These are phyloP conservation scores for Fusarium sp. DNA, from an alignment of 2,329 filamentous ascomycete species.

Conservation along the genomic window DNA sequence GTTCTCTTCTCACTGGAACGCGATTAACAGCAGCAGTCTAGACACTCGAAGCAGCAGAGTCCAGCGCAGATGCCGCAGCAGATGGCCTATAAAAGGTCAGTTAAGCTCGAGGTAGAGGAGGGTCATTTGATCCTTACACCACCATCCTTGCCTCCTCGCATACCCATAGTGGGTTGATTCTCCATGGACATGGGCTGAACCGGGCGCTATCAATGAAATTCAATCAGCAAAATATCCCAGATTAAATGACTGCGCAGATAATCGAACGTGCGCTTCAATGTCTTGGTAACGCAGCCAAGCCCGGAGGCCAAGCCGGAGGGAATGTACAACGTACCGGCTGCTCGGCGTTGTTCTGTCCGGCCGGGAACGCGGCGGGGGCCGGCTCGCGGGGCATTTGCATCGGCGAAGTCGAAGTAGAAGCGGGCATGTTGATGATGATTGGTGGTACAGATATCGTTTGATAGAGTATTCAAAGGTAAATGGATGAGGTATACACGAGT, in stretches of 20 bases:
- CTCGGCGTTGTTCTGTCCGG: conserved; percentile 43
- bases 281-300: not conserved
- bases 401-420: conserved; percentile 18
- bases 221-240: not conserved
- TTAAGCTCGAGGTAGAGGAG: not conserved
- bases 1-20: not conserved
- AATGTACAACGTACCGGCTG: conserved; percentile 48
- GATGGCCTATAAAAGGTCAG: conserved; percentile 45
- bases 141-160: conserved; percentile 50
- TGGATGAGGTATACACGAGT: not conserved
- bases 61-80: conserved; percentile 55
- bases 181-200: conserved; percentile 50
- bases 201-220: conserved; percentile 39
- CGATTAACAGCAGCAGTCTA: conserved; percentile 47
- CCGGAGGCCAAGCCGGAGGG: conserved; percentile 7
- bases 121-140: conserved; percentile 43
- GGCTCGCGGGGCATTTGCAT: conserved; percentile 49
- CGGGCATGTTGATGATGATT: conserved; percentile 26
- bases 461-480: not conserved
- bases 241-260: not conserved
- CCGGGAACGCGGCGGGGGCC: conserved; percentile 43
- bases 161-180: conserved; percentile 33
- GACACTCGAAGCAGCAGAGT: conserved; percentile 53
- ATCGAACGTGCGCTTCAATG: not conserved
- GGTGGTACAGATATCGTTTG: not conserved